These are phyloP conservation scores for Ambrosia artemisiifolia DNA, from an alignment of 129 eudicot genomes.

Conservation along the genomic window DNA sequence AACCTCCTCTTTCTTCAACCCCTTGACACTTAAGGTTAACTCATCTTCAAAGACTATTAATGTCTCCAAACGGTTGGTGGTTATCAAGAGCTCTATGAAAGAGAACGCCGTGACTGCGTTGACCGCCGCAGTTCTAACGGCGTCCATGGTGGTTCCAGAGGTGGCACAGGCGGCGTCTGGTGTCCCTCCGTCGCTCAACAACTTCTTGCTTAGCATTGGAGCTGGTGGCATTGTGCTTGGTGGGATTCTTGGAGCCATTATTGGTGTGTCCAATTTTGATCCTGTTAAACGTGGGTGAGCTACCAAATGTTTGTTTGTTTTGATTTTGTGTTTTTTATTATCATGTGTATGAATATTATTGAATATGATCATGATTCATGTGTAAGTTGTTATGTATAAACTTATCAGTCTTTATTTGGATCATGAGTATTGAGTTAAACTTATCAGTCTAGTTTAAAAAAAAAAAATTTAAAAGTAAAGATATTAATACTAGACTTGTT, in stretches of 20 bases:
- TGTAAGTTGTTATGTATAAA: no score
- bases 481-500: no score
- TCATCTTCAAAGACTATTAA: constrained; percentile 13
- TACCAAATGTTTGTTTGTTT: no score
- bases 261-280: constrained; percentile 80
- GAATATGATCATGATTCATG: no score
- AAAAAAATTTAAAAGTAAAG: no score
- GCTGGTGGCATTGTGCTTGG: constrained; percentile 73
- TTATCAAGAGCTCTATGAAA: constrained; percentile 66
- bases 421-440: no score
- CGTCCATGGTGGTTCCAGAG: constrained; percentile 79
- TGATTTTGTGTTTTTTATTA: no score
- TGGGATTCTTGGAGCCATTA: constrained; percentile 53
- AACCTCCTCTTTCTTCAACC: constrained; percentile 41
- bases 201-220: constrained; percentile 79
- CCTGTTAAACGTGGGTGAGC: constrained; percentile 69
- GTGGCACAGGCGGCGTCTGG: constrained; percentile 79
- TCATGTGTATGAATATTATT: not conserved
- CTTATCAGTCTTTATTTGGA: no score
- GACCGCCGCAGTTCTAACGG: constrained; percentile 78
- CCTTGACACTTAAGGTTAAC: constrained; percentile 27
- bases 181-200: constrained; percentile 72
- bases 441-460: no score
- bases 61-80: constrained; percentile 29
- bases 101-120: constrained; percentile 71